Conservation (phyloP, 164 flowering plant genomes). For the Malania oleifera region DNA sequence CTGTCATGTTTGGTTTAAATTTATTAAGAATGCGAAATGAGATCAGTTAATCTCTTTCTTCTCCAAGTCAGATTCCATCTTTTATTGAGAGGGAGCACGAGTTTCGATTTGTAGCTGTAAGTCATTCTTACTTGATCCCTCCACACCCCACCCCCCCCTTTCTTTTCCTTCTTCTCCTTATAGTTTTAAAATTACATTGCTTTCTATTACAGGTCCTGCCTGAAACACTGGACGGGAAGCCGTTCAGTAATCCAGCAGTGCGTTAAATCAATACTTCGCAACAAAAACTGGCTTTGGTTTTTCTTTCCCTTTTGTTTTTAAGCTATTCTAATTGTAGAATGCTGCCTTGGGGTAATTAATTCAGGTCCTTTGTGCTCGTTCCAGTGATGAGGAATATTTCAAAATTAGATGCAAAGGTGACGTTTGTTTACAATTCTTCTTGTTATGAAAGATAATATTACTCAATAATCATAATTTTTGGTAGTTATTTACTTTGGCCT, state of each 20-base stretch:
- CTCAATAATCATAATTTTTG: too few species aligned
- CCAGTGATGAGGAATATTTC: conserved; percentile 83
- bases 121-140: conserved; percentile 17
- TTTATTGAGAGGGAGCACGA: conserved; percentile 85
- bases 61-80: conserved; percentile 55
- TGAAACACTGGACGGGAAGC: conserved; percentile 60
- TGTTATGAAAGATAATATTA: too few species aligned
- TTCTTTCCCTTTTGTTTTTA: not conserved
- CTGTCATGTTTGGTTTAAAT: too few species aligned
- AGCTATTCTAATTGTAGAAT: not conserved
- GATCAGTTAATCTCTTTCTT: conserved; percentile 1
- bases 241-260: conserved; percentile 54
- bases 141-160: too few species aligned
- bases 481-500: too few species aligned
- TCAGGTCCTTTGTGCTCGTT: conserved; percentile 89
- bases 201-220: conserved; percentile 54
- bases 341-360: conserved; percentile 1
- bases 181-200: not conserved
- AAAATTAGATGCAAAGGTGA: conserved; percentile 76
- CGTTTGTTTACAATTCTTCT: not conserved
- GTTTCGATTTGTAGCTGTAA: conserved; percentile 88
- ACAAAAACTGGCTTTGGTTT: not conserved
- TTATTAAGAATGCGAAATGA: too few species aligned
- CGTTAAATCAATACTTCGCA: conserved; percentile 14
- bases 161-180: not conserved